Percentiles rank a stretch among this genome's conserved stretches.
Conservation (phyloP, 768 basidiomycete species). For the Hypsizygus marmoreus region DNA sequence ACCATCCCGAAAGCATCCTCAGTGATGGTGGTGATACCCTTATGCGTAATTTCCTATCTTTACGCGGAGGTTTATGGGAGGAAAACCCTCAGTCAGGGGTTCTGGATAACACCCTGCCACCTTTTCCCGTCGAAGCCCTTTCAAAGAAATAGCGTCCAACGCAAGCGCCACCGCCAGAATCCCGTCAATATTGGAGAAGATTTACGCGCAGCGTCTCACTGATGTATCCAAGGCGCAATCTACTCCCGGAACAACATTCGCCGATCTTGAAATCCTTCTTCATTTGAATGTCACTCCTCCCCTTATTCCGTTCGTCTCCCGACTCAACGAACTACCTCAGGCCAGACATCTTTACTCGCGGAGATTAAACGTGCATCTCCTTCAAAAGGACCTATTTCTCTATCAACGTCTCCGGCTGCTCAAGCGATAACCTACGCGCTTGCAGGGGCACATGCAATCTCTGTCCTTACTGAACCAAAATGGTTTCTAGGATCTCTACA, state of each 20-base stretch:
- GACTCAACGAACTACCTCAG: constrained; percentile 54
- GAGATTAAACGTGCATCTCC: constrained; percentile 98
- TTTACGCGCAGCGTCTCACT: constrained; percentile 78
- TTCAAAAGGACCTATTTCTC: constrained; percentile 91
- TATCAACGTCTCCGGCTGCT: constrained; percentile 76
- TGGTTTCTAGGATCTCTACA: constrained; percentile 96
- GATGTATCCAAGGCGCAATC: constrained; percentile 80
- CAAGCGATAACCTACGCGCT: constrained; percentile 92
- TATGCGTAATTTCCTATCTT: constrained; percentile 84
- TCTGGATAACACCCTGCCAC: constrained; percentile 56
- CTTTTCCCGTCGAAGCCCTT: constrained; percentile 58
- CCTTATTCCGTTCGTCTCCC: constrained; percentile 69
- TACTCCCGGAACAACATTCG: constrained; percentile 73
- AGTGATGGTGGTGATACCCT: constrained; percentile 85
- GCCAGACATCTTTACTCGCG: constrained; percentile 77
- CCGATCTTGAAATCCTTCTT: constrained; percentile 78
- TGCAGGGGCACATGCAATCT: constrained; percentile 92
- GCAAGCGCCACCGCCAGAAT: constrained; percentile 45
- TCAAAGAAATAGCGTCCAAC: constrained; percentile 39
- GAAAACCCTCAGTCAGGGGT: constrained; percentile 79
- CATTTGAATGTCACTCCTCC: constrained; percentile 84
- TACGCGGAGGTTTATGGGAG: constrained; percentile 90
- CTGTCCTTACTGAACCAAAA: constrained; percentile 96
- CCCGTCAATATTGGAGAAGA: constrained; percentile 85
- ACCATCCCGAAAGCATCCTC: constrained; percentile 96